Percentiles rank a stretch among this genome's conserved stretches.
Conservation (phyloP, 257 asterid genomes). For the Striga asiatica region DNA sequence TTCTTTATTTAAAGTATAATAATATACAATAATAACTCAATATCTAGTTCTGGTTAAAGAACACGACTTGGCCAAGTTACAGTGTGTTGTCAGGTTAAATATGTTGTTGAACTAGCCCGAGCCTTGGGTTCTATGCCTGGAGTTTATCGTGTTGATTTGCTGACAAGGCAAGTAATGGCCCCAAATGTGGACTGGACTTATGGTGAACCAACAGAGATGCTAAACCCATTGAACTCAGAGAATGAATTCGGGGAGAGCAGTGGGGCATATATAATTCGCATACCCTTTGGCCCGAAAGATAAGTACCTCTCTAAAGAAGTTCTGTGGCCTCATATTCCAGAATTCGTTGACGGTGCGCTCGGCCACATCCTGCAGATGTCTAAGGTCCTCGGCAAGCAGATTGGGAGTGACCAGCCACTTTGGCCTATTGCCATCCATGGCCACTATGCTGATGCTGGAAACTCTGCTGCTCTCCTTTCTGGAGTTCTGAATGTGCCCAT, state of each 20-base stretch:
- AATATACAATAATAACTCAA: too few relatives aligned
- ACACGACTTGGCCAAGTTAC: too few relatives aligned
- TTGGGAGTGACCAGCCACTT: constrained; percentile 33
- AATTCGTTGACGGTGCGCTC: constrained; percentile 53
- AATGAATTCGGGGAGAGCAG: constrained; percentile 49
- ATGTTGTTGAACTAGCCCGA: constrained; percentile 59
- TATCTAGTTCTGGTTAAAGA: too few relatives aligned
- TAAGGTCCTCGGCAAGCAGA: constrained; percentile 46
- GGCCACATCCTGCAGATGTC: constrained; percentile 49
- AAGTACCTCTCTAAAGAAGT: constrained; percentile 48
- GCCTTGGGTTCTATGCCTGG: constrained; percentile 48
- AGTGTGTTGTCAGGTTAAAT: constrained; percentile 54
- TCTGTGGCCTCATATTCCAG: constrained; percentile 53
- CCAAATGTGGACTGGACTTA: constrained; percentile 47
- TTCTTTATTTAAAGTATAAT: too few relatives aligned
- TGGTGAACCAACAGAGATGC: constrained; percentile 66
- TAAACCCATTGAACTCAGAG: constrained; percentile 44
- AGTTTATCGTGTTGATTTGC: constrained; percentile 57
- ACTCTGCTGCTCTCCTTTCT: constrained; percentile 45
- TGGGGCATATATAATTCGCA: constrained; percentile 55
- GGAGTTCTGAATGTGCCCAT: constrained; percentile 52
- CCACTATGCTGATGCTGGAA: constrained; percentile 67
- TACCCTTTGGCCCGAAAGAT: constrained; percentile 52
- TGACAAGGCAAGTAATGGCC: constrained; percentile 51
- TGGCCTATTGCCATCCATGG: constrained; percentile 70